These are phyloP conservation scores for Nakazawaea wickerhamii DNA, from an alignment of 805 yeast species.

Conservation along the genomic window DNA sequence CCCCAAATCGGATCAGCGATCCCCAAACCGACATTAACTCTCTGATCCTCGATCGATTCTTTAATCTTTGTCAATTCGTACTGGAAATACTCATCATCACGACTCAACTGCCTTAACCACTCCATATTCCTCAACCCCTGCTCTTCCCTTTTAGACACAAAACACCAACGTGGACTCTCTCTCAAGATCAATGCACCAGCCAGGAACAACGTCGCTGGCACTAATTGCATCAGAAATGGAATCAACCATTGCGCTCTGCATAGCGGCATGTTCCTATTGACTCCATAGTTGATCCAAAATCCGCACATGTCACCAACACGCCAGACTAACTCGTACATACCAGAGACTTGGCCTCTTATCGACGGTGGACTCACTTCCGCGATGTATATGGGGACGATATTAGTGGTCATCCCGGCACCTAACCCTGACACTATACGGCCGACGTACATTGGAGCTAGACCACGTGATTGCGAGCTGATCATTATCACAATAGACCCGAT, in stretches of 20 bases:
- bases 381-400: slow-evolving; percentile 43
- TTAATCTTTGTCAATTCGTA: slow-evolving; percentile 31
- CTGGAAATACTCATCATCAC: slow-evolving; percentile 33
- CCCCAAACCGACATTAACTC: slow-evolving; percentile 28
- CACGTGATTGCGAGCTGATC: slow-evolving; percentile 25
- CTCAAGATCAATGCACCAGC: slow-evolving; percentile 33
- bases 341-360: slow-evolving; percentile 40
- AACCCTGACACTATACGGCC: slow-evolving; percentile 50
- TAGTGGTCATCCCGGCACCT: slow-evolving; percentile 48
- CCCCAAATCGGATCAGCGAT: slow-evolving; percentile 34
- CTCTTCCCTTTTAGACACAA: slow-evolving; percentile 29
- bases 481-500: slow-evolving; percentile 40
- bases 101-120: slow-evolving; percentile 32
- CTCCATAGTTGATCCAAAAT: slow-evolving; percentile 47
- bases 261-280: slow-evolving; percentile 27
- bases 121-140: slow-evolving; percentile 30
- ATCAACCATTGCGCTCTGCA: slow-evolving; percentile 39
- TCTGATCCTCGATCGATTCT: slow-evolving; percentile 21
- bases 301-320: slow-evolving; percentile 43
- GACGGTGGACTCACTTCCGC: slow-evolving; percentile 40
- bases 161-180: slow-evolving; percentile 42
- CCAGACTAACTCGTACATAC: slow-evolving; percentile 45
- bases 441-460: slow-evolving; percentile 42
- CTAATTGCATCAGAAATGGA: slow-evolving; percentile 38
- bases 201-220: slow-evolving; percentile 38